Base-by-base conservation (phyloP, 2,329 filamentous ascomycete species). In the Cephalotrichum gorgonifer region DNA sequence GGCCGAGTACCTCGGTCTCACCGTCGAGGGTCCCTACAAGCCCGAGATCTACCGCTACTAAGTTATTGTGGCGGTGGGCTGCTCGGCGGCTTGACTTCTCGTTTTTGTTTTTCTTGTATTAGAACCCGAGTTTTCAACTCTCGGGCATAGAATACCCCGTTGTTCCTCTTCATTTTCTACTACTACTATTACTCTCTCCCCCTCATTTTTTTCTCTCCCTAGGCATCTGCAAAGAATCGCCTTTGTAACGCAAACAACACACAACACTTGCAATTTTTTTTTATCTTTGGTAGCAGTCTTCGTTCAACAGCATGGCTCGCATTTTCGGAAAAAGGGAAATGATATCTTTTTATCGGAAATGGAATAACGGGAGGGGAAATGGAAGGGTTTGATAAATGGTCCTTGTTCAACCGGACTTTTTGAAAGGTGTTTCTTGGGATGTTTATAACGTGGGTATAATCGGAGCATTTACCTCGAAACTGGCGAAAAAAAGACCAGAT, bases 1-100 rank as follows among this genome's bases (percentile, higher is more conserved):
- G 80, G 85, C 88, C 59, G 93, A 97, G 65, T 98, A 98, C 78
- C 86, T 97, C 66, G 82, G 88, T 62, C 78, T 98, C 59, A 78
- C 83, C 53, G 65, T 81, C 56, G 85, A 90, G 76, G 93, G 93
- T 67, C 93, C 93, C 62, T 98, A 80, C 86, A 98, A 98, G 88
- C 78, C 76, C 72, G 91, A 97, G 60, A 87, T 90, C 61, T 71
- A 71, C 68, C 68, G 68, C 63, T 71, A 71, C 66, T 71, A 70
- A 70, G 60, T 39, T 12, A 17, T 30, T 50, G n/a, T n/a, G n/a
- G n/a, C n/a, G n/a, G n/a, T n/a, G n/a, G n/a, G n/a, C n/a, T n/a
- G n/a, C n/a, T n/a, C n/a, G n/a, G n/a, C n/a, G n/a, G n/a, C n/a
- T n/a, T n/a, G n/a, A n/a, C 33, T 23, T 49, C 22, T 31, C 31